These are phyloP conservation scores for Grigorovia transvaalensis DNA, from an alignment of 805 yeast species.

Conservation along the genomic window DNA sequence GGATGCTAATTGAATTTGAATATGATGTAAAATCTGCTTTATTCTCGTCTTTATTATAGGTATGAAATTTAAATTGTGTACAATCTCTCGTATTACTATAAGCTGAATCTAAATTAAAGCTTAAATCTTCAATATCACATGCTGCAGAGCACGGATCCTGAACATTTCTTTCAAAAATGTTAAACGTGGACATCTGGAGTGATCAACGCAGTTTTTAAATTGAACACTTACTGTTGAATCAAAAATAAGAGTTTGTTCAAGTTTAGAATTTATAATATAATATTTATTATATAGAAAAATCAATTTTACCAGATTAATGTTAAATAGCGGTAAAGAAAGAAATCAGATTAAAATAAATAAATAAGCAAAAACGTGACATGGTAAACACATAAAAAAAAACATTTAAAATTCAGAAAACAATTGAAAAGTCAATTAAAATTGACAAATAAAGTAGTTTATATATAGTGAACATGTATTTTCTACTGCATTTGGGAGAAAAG, in stretches of 20 bases:
- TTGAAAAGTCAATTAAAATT: background rate
- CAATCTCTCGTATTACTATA: background rate
- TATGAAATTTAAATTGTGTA: background rate
- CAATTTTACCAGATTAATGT: too few relatives aligned
- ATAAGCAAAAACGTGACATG: too few relatives aligned
- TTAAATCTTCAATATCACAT: conserved; percentile 15
- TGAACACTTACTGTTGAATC: too few relatives aligned
- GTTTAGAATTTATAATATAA: too few relatives aligned
- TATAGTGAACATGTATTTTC: background rate
- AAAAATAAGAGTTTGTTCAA: too few relatives aligned
- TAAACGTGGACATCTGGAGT: background rate
- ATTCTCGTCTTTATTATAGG: background rate
- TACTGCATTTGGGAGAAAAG: background rate
- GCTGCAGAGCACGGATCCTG: conserved; percentile 22
- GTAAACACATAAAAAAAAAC: background rate
- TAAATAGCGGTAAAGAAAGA: too few relatives aligned
- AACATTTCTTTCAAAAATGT: conserved; percentile 23
- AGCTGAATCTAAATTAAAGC: background rate
- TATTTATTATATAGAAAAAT: too few relatives aligned
- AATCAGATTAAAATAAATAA: too few relatives aligned
- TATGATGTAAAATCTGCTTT: background rate
- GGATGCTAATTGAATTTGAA: background rate
- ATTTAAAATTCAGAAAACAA: background rate
- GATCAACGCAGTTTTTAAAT: background rate
- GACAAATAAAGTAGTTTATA: background rate